Base-by-base conservation (phyloP, 257 asterid species). In the Nyctanthes arbortristis region DNA sequence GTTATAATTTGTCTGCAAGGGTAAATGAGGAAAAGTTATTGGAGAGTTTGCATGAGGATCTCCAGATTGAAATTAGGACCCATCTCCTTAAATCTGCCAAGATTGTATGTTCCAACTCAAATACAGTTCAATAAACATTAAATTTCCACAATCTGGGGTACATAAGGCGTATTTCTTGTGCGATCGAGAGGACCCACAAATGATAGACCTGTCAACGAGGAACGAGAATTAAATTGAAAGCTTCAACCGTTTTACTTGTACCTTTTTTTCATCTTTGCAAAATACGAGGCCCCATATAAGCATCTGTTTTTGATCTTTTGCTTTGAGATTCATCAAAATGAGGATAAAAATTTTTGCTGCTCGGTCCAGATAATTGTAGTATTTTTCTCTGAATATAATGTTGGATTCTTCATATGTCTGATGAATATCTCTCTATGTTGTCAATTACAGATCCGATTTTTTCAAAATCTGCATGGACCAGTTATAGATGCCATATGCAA, bases 1-100 rank as follows among this genome's bases (percentile, higher is more conserved):
- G 96, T 20, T 93, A 83, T 66, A 80, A 68, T 59, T 93, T 97
- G 99, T 96, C 99, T 34, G 97, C 99, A 49, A 89, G 99, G 24
- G 97, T 93, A 57, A 87, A 91, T 39, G 99, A 93, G 75, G 96
- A 84, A 73, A 76, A 63, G 84, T 77, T 93, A 13, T 75, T 93
- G 88, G 97, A 91, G 82, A 84, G 91, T 73, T 88, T 93, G 24
- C 99, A 96, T 11, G 99, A 91, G 81, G 97, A 93, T 73, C 91
- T 93, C 66, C 97, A 91, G 76, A 81, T 91, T 75, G 96, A 81
- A 39, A 91, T 93, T 65, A 73, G 99, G 68, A 86, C 92, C 16
- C 97, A 93, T 85, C 97, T 93, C 61, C 89, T 89, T 74, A 85
- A 89, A 67, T 89, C 81, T 71, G 74, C 87, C 62, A 82, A 91